Base-by-base conservation (phyloP, 202 grass and related monocot species). In the Cymbopogon flexuosus region DNA sequence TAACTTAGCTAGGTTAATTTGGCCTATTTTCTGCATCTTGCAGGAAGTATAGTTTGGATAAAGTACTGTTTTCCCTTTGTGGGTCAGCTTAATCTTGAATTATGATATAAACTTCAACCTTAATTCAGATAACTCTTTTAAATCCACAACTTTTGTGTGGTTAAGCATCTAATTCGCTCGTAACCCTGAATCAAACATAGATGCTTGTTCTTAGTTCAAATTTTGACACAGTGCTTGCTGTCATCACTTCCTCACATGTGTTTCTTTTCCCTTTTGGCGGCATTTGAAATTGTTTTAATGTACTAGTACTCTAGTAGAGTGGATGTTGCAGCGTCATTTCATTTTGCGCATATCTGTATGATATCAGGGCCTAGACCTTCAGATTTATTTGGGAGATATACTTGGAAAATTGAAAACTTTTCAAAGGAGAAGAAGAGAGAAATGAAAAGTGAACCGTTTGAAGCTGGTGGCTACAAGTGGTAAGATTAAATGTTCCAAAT, bases 391-490 rank as follows among this genome's bases (percentile, higher is more conserved):
- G 84, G 93, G 68, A 71, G 68, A 27, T 70, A 89, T 88, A 91
- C 93, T 43, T 97, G 91, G 93, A 91, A 81, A 85, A 93, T 97
- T 63, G 81, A 93, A 27, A 97, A 90, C 67, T 97, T 97, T 81
- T 97, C 93, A 84, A 93, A 89, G 83, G 88, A 93, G 84, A 89
- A 93, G 79, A 93, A 93, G 64, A 91, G 89, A 91, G 93, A 97
- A 93, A 89, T 97, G 89, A 84, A 88, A 84, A 97, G 91, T 2
- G 89, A 93, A 65, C 86, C 91, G 52, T 93, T 97, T 83, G 93
- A 97, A 89, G 91, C 91, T 71, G 91, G 93, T 84, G 91, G 91
- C 52, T 97, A 90, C 83, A 97, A 93, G 71, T 93, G 93, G 93
- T 97, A 97, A 67, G 65, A 56, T 81, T 13, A 61, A 61, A 61